Evolutionary conservation across 345 rosid genomes (phyloP).

Genomic region (Sonneratia caseolaris): DNA sequence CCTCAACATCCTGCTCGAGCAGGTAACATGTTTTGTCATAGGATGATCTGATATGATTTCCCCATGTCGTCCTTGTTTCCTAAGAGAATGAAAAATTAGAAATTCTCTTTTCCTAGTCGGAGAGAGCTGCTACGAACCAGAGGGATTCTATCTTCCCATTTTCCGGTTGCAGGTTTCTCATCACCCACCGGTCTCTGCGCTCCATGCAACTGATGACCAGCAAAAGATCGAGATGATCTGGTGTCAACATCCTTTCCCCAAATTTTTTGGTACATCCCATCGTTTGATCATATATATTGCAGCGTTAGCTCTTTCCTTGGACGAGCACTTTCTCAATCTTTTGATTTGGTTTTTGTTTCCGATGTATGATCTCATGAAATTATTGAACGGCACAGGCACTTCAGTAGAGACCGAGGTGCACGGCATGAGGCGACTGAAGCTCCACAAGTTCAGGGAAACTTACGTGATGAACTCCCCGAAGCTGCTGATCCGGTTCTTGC

Average conservation of each 20-base stretch:
- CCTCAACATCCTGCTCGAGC: slow-evolving; percentile 68
- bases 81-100: no score
- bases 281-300: not conserved
- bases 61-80: no score
- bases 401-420: slow-evolving; percentile 55
- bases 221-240: slow-evolving; percentile 53
- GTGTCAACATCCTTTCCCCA: slow-evolving; percentile 58
- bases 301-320: not conserved
- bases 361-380: not conserved
- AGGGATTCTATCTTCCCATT: not conserved
- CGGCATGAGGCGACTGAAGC: slow-evolving; percentile 58
- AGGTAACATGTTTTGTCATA: slow-evolving; percentile 23
- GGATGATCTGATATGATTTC: no score
- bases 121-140: no score
- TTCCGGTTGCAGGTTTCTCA: slow-evolving; percentile 52
- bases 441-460: slow-evolving; percentile 42
- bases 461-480: slow-evolving; percentile 75
- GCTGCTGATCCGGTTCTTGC: slow-evolving; percentile 47
- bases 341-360: no score
- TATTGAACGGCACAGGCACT: slow-evolving; percentile 27
- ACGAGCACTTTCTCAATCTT: no score
- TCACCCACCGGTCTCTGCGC: slow-evolving; percentile 78
- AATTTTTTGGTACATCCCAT: slow-evolving; percentile 41
- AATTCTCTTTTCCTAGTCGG: no score
- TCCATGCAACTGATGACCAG: slow-evolving; percentile 66